These are phyloP conservation scores for Dispira simplex DNA, from an alignment of 192 early-diverging fungal genomes.

Conservation along the genomic window DNA sequence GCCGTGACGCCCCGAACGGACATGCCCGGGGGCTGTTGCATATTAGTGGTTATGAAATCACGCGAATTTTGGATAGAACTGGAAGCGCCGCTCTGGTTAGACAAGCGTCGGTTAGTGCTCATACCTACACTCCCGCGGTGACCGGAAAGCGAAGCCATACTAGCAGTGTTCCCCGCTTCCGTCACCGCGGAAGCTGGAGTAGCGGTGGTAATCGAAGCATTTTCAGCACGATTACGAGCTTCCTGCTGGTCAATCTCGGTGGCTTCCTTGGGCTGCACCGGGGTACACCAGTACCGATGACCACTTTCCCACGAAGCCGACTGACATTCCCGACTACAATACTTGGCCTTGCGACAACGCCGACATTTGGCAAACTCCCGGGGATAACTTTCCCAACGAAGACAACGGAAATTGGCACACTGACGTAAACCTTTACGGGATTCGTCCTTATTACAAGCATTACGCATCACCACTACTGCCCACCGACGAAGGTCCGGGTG, in stretches of 20 bases:
- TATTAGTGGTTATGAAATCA: too few relatives aligned
- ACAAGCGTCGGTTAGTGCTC: too few relatives aligned
- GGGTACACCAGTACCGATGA: constrained; percentile 68
- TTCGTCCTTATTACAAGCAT: constrained; percentile 65
- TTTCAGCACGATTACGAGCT: too few relatives aligned
- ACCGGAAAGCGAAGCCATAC: too few relatives aligned
- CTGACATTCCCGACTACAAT: constrained; percentile 68
- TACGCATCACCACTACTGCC: constrained; percentile 66
- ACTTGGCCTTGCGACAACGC: constrained; percentile 72
- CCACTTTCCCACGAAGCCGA: constrained; percentile 63
- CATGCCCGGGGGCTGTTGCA: too few relatives aligned
- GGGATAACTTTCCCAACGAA: constrained; percentile 55
- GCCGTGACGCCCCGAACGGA: too few relatives aligned
- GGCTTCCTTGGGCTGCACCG: constrained; percentile 19
- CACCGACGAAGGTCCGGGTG: constrained; percentile 50
- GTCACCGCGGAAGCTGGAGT: too few relatives aligned
- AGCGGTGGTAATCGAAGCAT: too few relatives aligned
- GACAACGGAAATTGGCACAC: constrained; percentile 65
- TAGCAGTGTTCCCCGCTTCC: too few relatives aligned
- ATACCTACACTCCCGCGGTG: too few relatives aligned
- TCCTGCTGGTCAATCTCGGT: neutral
- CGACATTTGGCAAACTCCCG: constrained; percentile 79
- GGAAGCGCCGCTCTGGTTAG: too few relatives aligned
- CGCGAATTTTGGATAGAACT: too few relatives aligned
- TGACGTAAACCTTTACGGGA: constrained; percentile 48